A percentile compares a stretch with the other conserved stretches of the same genome.
Conservation (phyloP, 495 filamentous ascomycete genomes). For the Halenospora varia region DNA sequence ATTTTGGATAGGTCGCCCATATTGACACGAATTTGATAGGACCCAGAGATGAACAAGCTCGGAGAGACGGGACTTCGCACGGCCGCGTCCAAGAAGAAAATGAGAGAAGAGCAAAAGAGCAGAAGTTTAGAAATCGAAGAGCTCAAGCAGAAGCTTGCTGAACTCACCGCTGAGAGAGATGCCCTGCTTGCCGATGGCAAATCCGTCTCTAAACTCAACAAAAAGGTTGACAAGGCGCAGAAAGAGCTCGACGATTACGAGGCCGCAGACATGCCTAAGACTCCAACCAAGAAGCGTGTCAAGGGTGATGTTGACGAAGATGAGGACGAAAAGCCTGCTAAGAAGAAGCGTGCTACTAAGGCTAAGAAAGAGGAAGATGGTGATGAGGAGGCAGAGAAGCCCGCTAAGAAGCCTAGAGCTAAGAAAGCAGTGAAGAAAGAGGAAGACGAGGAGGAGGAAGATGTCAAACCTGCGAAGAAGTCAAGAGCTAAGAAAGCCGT, state of each 20-base stretch:
- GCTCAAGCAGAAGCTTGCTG: constrained; percentile 1
- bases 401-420: constrained; percentile 13
- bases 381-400: constrained; percentile 3
- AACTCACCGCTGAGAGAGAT: background rate
- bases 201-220: background rate
- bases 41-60: constrained; percentile 55
- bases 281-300: constrained; percentile 5
- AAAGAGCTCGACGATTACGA: constrained; percentile 4
- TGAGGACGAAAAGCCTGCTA: background rate
- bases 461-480: background rate
- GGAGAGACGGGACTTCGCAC: constrained; percentile 48
- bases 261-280: constrained; percentile 6
- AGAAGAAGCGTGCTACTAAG: background rate
- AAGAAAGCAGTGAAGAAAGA: constrained; percentile 12
- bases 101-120: constrained; percentile 24
- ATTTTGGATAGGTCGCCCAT: constrained; percentile 1
- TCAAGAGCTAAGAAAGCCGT: background rate
- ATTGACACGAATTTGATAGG: constrained; percentile 36
- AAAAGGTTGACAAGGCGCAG: constrained; percentile 13
- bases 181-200: background rate
- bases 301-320: constrained; percentile 5
- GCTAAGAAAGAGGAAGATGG: constrained; percentile 6
- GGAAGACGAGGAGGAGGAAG: background rate
- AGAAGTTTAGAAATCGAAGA: constrained; percentile 4
- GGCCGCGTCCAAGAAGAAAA: constrained; percentile 38